Base-by-base conservation (phyloP, 1,139 yeast species). In the Saccharomyces hybrid region DNA sequence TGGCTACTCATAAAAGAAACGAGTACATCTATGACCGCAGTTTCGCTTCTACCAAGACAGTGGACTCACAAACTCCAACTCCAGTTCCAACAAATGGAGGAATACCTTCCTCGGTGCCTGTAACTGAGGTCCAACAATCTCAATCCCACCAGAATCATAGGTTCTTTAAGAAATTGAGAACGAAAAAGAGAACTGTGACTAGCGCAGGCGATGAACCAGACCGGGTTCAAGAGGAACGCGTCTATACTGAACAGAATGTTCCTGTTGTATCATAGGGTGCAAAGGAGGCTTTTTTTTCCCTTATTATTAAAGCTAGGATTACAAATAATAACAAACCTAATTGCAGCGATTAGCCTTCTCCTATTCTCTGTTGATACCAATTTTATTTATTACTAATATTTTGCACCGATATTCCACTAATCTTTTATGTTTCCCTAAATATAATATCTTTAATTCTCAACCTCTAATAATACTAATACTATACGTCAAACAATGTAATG, bases 21-120 rank as follows among this genome's bases (percentile, higher is more conserved):
- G 14, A 41, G 44, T 49, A 46, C 47, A 14, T 29, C 19, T 28
- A 27, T 25, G 29, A 27, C 49, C 34, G 32, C 41, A 31, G 32
- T 23, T 23, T 31, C 14, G 32, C 44, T 14, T 28, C 32, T 14
- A 26, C 29, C 4, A 46, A 27, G 14, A 46, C n/a, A 23, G 13
- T 16, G 7, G 32, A 27, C 52, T 56, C 16, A 47, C 48, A n/a
- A 53, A 55, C 48, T 44, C 47, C 16, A 6, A 46, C 32, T 6
- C 50, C 46, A 27, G 34, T 7, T 44, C 47, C 14, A 47, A 4
- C 50, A 13, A 47, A 44, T 3, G 53, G 14, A 41, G 47, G 14
- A 6, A 25, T 13, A 11, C 32, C 52, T 27, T 44, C 27, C 9
- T 31, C 47, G 3, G 46, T 34, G 5, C 42, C 52, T 14, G 50